These are phyloP conservation scores for Fusarium sp. DNA, from an alignment of 2,329 filamentous ascomycete species.

Conservation along the genomic window DNA sequence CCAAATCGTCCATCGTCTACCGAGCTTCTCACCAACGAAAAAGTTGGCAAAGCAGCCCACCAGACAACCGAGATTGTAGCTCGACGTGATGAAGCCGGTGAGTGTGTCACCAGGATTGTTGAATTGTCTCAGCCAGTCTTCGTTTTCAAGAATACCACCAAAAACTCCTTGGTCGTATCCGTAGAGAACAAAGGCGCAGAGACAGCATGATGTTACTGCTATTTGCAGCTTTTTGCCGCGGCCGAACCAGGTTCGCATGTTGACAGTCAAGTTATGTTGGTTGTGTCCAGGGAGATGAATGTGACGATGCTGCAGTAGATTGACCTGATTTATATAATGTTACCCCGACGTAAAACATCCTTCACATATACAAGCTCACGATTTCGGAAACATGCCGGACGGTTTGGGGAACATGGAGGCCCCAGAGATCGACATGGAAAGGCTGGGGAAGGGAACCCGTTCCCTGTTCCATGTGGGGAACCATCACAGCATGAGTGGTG, in stretches of 20 bases:
- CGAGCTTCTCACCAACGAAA: slow-evolving; percentile 61
- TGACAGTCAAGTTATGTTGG: neutral
- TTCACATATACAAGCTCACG: neutral
- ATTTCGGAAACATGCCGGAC: neutral
- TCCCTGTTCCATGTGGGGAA: neutral
- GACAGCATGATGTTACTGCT: slow-evolving; percentile 36
- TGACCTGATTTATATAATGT: neutral
- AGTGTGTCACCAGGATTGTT: slow-evolving; percentile 35
- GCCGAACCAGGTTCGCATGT: slow-evolving; percentile 35
- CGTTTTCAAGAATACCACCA: slow-evolving; percentile 56
- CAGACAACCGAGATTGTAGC: slow-evolving; percentile 54
- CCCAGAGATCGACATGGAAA: slow-evolving; percentile 4
- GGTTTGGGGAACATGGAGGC: neutral
- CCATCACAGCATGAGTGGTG: neutral
- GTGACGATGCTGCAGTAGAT: neutral
- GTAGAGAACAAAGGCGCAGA: slow-evolving; percentile 40
- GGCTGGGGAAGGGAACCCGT: neutral
- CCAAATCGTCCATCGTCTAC: slow-evolving; percentile 63
- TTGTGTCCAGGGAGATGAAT: neutral
- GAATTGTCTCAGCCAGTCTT: slow-evolving; percentile 51
- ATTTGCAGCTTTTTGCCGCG: slow-evolving; percentile 35
- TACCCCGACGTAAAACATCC: neutral
- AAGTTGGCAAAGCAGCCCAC: slow-evolving; percentile 55
- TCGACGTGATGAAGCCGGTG: slow-evolving; percentile 42
- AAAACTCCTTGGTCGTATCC: slow-evolving; percentile 62